A percentile compares a stretch with the other conserved stretches of the same genome.
Conservation (phyloP, 352 stramenopile genomes). For the Pythium dissimile region DNA sequence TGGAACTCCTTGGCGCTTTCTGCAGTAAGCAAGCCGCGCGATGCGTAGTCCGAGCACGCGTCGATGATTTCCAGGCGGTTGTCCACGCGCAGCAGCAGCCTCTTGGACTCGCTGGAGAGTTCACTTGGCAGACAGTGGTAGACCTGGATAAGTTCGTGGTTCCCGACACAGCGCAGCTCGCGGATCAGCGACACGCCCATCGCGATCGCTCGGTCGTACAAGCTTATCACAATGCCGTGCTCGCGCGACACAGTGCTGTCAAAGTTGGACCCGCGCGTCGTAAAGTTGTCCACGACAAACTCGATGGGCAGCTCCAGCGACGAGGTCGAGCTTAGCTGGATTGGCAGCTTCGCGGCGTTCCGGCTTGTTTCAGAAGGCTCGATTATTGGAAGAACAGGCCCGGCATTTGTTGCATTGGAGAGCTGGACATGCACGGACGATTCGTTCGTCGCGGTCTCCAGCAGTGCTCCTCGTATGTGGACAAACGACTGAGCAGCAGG, state of each 20-base stretch:
- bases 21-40: no score
- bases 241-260: conserved; percentile 20
- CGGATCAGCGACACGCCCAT: conserved; percentile 58
- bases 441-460: no score
- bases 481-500: no score
- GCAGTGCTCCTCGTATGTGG: no score
- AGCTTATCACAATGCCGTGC: conserved; percentile 33
- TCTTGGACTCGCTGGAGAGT: conserved; percentile 28
- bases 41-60: conserved; percentile 35
- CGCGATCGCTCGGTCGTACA: conserved; percentile 42
- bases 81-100: conserved; percentile 43
- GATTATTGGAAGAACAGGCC: no score
- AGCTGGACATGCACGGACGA: no score
- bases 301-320: no score
- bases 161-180: conserved; percentile 43
- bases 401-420: no score
- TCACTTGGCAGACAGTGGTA: conserved; percentile 45
- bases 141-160: conserved; percentile 38
- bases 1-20: conserved; percentile 33
- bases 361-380: no score
- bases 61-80: conserved; percentile 54
- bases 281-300: no score
- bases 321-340: no score
- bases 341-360: no score
- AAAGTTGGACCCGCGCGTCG: conserved; percentile 19